Base-by-base conservation (phyloP, 192 early-diverging fungal genomes). In the Pilaira anomala region DNA sequence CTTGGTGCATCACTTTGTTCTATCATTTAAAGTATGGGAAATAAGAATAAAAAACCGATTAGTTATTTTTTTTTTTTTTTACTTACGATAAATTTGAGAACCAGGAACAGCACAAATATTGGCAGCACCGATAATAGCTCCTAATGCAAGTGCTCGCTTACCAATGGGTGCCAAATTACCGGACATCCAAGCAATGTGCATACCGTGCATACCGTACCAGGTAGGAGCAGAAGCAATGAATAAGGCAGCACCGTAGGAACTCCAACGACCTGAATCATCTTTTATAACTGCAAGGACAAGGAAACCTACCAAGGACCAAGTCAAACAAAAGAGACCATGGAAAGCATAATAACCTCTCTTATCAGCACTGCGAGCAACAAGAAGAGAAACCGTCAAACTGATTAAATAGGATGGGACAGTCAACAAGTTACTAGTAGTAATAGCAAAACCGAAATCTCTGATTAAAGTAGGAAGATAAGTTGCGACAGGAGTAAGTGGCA, bases 181-280 rank as follows among this genome's bases (percentile, higher is more conserved):
- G 5, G 66, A 33, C 66, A 67, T 67, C 66, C 66, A 67, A 24
- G 66, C 66, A 60, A 67, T 60, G 7, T 67, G 66, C 66, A 67
- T 67, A 19, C 66, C 66, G 5, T 36, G n/a, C n/a, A n/a, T n/a
- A n/a, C n/a, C n/a, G 18, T 66, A 58, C 66, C 66, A 67, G 3
- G 48, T 25, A n/a, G 66, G 66, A 7, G 41, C 29, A 28, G 66
- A 60, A 18, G 57, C 45, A 25, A 60, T 33, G 16, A 67, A 51
- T 19, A 67, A 60, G 5, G 49, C 48, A 0, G 49, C 66, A 42
- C 25, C 57, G 30, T 67, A 67, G 3, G 53, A 51, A 30, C 61
- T 63, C 30, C 69, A 70, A 21, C 67, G 67, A 62, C 59, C 67
- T 24, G 71, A 55, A 33, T 71, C 62, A 7, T 39, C 62, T 7